These are phyloP conservation scores for Cyberlindnera japonica DNA, from an alignment of 805 yeast species.

Conservation along the genomic window DNA sequence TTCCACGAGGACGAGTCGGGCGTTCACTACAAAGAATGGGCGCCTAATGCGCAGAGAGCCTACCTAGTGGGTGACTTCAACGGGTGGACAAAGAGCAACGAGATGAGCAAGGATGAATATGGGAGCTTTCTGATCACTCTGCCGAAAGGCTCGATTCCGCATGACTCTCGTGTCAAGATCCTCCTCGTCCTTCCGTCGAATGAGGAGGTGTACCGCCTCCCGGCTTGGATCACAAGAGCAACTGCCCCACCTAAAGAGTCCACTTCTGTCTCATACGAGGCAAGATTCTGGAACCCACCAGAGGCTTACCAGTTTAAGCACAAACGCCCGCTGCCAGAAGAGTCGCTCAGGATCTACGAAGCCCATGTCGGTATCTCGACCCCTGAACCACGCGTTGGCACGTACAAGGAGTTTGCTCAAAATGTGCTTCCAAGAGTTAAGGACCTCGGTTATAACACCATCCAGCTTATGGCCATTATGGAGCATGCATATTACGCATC, in stretches of 20 bases:
- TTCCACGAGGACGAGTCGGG: constrained; percentile 51
- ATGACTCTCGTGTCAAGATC: constrained; percentile 75
- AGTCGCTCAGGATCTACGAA: constrained; percentile 75
- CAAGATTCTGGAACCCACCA: constrained; percentile 89
- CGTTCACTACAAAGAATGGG: constrained; percentile 75
- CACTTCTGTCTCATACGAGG: constrained; percentile 60
- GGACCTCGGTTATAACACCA: constrained; percentile 84
- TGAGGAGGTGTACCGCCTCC: constrained; percentile 70
- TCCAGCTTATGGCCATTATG: constrained; percentile 97
- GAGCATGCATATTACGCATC: constrained; percentile 98
- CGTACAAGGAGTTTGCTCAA: constrained; percentile 79
- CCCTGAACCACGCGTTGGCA: constrained; percentile 80
- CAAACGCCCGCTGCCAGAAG: constrained; percentile 52
- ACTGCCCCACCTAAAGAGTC: constrained; percentile 63
- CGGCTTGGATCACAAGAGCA: constrained; percentile 87
- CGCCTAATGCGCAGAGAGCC: constrained; percentile 79
- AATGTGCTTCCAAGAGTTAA: constrained; percentile 81
- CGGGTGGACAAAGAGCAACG: constrained; percentile 65
- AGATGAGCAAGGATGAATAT: constrained; percentile 55
- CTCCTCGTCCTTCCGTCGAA: constrained; percentile 64
- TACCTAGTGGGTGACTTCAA: constrained; percentile 91
- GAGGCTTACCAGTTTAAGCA: constrained; percentile 46
- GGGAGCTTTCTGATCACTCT: constrained; percentile 67
- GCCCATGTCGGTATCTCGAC: constrained; percentile 95
- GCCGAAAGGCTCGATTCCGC: constrained; percentile 71